Conservation (phyloP, 2,329 filamentous ascomycete genomes). For the Thelonectria olida region DNA sequence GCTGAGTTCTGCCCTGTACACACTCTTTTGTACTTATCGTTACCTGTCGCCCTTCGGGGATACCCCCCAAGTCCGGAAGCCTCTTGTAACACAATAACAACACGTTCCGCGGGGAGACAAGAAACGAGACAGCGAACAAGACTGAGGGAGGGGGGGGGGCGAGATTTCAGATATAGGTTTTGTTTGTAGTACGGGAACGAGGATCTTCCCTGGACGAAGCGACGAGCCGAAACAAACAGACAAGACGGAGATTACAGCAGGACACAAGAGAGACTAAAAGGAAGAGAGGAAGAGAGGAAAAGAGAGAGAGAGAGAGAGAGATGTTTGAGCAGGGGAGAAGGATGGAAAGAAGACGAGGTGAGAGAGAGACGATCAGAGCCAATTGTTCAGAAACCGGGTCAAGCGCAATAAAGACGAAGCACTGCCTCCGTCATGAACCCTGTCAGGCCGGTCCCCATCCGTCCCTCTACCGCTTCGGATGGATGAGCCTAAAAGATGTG, state of each 20-base stretch:
- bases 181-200: neutral
- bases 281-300: neutral
- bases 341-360: neutral
- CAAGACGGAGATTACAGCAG: neutral
- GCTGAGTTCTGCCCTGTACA: neutral
- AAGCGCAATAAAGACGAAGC: neutral
- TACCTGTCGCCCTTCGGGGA: too few species aligned
- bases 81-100: too few species aligned
- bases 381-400: neutral
- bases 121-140: too few species aligned
- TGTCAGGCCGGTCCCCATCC: neutral
- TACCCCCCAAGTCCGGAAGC: too few species aligned
- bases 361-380: neutral
- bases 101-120: too few species aligned
- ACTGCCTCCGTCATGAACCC: conserved; percentile 1
- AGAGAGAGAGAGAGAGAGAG: neutral
- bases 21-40: neutral
- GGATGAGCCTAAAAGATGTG: too few species aligned
- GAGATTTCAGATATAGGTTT: neutral
- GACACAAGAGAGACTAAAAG: neutral
- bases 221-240: neutral
- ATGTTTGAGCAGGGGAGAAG: too few species aligned
- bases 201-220: neutral
- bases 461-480: neutral
- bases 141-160: neutral